Conservation (phyloP, 345 rosid species). For the Salix arbutifolia region DNA sequence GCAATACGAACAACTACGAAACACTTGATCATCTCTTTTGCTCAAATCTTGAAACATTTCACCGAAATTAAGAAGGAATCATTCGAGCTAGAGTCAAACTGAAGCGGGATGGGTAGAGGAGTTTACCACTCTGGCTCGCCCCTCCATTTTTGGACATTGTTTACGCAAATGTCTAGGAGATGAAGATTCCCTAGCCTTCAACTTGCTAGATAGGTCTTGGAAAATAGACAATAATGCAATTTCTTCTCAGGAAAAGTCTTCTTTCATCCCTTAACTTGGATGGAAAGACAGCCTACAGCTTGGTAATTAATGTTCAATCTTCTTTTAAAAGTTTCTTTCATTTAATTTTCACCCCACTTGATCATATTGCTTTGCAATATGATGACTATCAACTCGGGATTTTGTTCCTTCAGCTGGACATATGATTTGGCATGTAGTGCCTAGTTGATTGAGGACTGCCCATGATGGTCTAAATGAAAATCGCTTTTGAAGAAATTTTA, state of each 20-base stretch:
- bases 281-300: not conserved
- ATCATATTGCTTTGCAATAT: too few species aligned
- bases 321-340: not conserved
- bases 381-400: not conserved
- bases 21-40: not conserved
- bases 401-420: not conserved
- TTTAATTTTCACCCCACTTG: not conserved
- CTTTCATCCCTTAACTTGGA: not conserved
- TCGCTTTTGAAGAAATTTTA: too few species aligned
- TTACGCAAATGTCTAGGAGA: not conserved
- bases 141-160: not conserved
- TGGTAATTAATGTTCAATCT: not conserved
- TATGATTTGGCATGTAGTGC: not conserved
- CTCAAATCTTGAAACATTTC: not conserved
- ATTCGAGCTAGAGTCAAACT: not conserved
- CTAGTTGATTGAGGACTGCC: not conserved
- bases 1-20: not conserved
- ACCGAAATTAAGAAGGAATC: not conserved
- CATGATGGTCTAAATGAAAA: not conserved
- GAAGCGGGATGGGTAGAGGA: not conserved
- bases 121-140: not conserved
- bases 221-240: not conserved
- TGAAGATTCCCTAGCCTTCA: not conserved
- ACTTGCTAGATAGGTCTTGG: not conserved
- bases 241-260: not conserved